Evolutionary conservation across 352 stramenopile species (phyloP).

Genomic region (Phytophthora citricola): DNA sequence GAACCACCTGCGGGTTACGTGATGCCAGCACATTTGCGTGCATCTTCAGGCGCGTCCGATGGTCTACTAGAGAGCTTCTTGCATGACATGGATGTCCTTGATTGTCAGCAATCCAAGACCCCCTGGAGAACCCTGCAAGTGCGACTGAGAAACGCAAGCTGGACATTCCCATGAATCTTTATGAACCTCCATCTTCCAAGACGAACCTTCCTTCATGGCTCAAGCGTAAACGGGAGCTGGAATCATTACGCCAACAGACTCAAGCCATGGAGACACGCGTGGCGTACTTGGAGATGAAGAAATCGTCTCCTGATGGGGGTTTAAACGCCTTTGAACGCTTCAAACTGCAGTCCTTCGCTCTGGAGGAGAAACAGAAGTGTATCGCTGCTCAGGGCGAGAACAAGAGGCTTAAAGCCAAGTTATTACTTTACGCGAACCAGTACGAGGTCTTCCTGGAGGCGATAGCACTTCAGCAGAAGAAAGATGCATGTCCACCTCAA

Average conservation of each 20-base stretch:
- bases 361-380: conserved; percentile 5
- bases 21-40: no score
- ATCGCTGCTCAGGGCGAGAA: conserved; percentile 11
- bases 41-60: no score
- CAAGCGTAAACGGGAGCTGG: conserved; percentile 18
- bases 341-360: neutral
- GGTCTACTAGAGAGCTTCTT: conserved; percentile 12
- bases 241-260: conserved; percentile 1
- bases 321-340: neutral
- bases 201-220: conserved; percentile 12
- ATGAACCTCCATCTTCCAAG: neutral
- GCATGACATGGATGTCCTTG: conserved; percentile 22
- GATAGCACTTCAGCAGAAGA: neutral
- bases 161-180: neutral
- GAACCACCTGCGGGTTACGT: no score
- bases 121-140: no score
- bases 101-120: no score
- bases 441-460: neutral
- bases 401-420: neutral
- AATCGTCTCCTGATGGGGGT: neutral
- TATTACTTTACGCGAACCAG: neutral
- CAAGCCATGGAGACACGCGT: conserved; percentile 3
- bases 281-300: conserved; percentile 3
- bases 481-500: neutral
- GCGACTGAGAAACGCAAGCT: neutral